A percentile compares a stretch with the other conserved stretches of the same genome.
These are phyloP conservation scores for Dacryopinax primogenitus DNA, from an alignment of 768 basidiomycete species.

Conservation along the genomic window DNA sequence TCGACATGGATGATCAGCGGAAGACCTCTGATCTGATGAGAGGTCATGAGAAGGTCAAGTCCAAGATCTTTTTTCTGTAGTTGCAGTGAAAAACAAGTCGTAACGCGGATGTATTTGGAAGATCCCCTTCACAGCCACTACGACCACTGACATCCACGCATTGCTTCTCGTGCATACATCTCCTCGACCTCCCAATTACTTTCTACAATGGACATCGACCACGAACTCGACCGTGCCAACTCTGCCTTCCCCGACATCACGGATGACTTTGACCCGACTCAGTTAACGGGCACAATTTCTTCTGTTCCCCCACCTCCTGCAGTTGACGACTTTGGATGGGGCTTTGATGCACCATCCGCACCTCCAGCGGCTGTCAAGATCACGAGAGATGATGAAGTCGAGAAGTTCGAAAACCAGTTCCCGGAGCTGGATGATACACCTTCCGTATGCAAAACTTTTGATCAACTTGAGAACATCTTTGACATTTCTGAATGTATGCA, in stretches of 20 bases:
- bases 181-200: not conserved
- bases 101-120: not conserved
- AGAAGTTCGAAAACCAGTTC: slow-evolving; percentile 75
- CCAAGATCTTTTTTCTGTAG: too few relatives aligned
- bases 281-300: not conserved
- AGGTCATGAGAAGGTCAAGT: too few relatives aligned
- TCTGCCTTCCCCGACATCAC: slow-evolving; percentile 23
- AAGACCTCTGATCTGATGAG: too few relatives aligned
- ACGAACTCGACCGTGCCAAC: slow-evolving; percentile 20
- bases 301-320: not conserved
- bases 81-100: too few relatives aligned
- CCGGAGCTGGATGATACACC: slow-evolving; percentile 50
- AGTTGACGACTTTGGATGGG: slow-evolving; percentile 50
- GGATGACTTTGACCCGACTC: slow-evolving; percentile 13
- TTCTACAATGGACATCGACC: slow-evolving; percentile 14
- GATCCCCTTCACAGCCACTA: not conserved
- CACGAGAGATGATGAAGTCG: slow-evolving; percentile 74
- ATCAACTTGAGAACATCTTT: slow-evolving; percentile 10
- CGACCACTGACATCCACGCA: not conserved
- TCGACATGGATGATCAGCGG: too few relatives aligned
- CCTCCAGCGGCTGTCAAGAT: slow-evolving; percentile 51
- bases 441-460: slow-evolving; percentile 23
- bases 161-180: not conserved
- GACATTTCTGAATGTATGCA: not conserved
- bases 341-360: slow-evolving; percentile 26